Percentiles rank a stretch among this genome's conserved stretches.
These are phyloP conservation scores for Backusella westeae DNA, from an alignment of 192 early-diverging fungal genomes.

Conservation along the genomic window DNA sequence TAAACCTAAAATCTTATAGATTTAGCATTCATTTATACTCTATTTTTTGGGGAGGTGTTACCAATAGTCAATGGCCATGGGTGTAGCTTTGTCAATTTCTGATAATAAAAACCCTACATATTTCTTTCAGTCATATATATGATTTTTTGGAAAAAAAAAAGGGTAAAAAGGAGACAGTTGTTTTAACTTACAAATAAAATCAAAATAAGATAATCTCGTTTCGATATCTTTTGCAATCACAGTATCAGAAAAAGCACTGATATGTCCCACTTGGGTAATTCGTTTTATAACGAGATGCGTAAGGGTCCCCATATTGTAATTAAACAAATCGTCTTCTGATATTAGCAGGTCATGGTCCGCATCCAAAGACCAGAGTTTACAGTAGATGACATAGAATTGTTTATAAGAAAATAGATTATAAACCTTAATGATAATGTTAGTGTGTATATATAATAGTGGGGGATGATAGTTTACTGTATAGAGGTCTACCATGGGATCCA, in stretches of 20 bases:
- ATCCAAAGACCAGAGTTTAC: constrained; percentile 96
- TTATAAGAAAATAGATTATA: constrained; percentile 93
- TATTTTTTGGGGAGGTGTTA: not conserved
- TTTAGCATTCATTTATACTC: not conserved
- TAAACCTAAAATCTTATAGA: constrained; percentile 74
- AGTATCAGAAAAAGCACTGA: constrained; percentile 1
- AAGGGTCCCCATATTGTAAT: constrained; percentile 74
- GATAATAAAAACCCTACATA: constrained; percentile 37
- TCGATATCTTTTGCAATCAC: not conserved
- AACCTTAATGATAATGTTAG: constrained; percentile 12
- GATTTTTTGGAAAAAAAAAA: not conserved
- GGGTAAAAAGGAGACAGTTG: not conserved
- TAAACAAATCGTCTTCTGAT: constrained; percentile 60
- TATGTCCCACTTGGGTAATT: not conserved
- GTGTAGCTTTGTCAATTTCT: constrained; percentile 36
- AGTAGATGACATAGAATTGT: constrained; percentile 98
- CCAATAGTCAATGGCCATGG: constrained; percentile 39
- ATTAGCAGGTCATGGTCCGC: constrained; percentile 82
- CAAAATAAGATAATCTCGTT: constrained; percentile 29
- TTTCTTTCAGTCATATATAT: not conserved
- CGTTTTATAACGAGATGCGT: constrained; percentile 37
- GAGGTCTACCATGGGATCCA: constrained; percentile 74
- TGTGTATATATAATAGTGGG: no score
- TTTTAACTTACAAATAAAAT: constrained; percentile 37
- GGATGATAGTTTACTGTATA: constrained; percentile 49